Evolutionary conservation across 148 eudicot species (phyloP), one percentile per base, ranked within the genome.

Genomic region (Rhododendron molle): DNA sequence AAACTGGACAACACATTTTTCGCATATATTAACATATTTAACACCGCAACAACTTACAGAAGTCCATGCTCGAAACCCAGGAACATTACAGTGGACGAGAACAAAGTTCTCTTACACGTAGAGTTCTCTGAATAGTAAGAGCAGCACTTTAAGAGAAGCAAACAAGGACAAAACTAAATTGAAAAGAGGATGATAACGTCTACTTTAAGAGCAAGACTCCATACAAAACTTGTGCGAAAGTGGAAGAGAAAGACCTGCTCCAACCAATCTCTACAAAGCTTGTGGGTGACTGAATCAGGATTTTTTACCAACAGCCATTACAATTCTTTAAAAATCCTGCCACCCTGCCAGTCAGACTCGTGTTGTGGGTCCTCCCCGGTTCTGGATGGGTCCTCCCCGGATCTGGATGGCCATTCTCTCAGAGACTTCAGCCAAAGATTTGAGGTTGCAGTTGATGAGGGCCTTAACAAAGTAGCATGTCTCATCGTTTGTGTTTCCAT

Each of bases 381-480:
- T 86, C 85, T 84, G 94, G 86, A 88, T 62, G n/a, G 93, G 72
- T 52, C 56, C 77, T 13, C 76, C 81, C 30, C 44, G 84, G 52
- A 52, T 86, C 85, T 84, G 94, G 86, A 88, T 62, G n/a, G 93
- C 93, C 93, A 93, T 90, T 72, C 94, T 90, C 88, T 94, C 97
- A 4, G 95, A 94, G 52, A 92, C 92, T 50, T 94, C 95, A 34
- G 95, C 92, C 81, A 94, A 82, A 30, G 97, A 91, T 86, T 94
- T 94, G 58, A 94, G 95, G 77, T 94, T 94, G 88, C 95, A 94
- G 81, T 90, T 93, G 89, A 94, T 90, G 13, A 92, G 81, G 65
- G 97, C 92, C 86, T 89, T 78, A n/a, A 94, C 92, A 84, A 94
- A 94, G 89, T 85, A 93, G 88, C 93, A 91, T 32, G 97, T 94